phyloP scores from a whole-genome alignment of 2,329 filamentous ascomycete species.

The Blastomyces emzantsi region DNA sequence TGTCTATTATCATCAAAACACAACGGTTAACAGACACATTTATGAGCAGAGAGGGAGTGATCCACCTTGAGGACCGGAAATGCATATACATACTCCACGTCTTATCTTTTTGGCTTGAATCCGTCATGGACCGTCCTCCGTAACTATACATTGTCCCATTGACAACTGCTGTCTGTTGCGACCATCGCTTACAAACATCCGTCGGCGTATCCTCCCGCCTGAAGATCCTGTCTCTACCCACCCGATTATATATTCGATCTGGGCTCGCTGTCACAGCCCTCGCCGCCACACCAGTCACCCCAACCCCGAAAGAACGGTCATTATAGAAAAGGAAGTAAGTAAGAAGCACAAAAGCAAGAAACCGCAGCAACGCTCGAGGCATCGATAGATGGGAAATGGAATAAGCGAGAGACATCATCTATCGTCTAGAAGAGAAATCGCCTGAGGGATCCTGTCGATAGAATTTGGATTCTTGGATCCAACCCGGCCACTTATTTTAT shows the following conservation, averaged over 20 bases:
- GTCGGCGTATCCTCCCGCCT: slow-evolving; percentile 39
- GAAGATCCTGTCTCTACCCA: neutral
- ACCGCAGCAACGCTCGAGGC: slow-evolving; percentile 1
- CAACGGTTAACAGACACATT: neutral
- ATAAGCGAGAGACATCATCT: slow-evolving; percentile 2
- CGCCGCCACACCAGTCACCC: neutral
- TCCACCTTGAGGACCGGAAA: neutral
- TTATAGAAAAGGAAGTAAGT: neutral
- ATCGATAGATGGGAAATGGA: slow-evolving; percentile 1
- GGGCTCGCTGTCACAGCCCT: neutral
- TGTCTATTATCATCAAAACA: slow-evolving; percentile 40
- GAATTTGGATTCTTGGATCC: neutral
- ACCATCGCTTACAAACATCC: slow-evolving; percentile 56
- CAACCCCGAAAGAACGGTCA: neutral
- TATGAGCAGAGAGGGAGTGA: neutral
- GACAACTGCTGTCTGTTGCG: slow-evolving; percentile 57
- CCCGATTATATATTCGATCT: neutral
- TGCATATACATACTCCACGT: slow-evolving; percentile 56
- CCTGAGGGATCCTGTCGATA: neutral
- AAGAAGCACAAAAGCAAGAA: slow-evolving; percentile 4
- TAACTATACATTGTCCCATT: slow-evolving; percentile 72
- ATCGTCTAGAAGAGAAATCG: neutral
- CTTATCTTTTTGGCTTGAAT: slow-evolving; percentile 49
- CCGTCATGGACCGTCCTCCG: slow-evolving; percentile 56
- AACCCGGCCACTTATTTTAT: neutral